A percentile compares a stretch with the other conserved stretches of the same genome.
Evolutionary conservation across 306 rosid species (phyloP).

Genomic region (Potentilla sterilis): DNA sequence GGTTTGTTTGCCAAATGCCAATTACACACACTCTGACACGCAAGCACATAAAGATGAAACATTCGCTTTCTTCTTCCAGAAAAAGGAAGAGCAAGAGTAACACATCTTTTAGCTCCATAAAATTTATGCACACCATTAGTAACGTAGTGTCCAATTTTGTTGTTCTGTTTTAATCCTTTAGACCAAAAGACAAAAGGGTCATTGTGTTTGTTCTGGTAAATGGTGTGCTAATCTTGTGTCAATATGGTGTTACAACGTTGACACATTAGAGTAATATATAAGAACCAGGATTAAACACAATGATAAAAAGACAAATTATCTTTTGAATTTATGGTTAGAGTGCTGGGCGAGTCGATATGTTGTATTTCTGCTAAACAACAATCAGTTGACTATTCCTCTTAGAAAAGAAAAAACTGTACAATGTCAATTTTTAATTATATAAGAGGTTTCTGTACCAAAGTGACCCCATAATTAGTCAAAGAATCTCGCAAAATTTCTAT

Average conservation of each 20-base stretch:
- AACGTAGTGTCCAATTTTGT: neutral
- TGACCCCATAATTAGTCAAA: constrained; percentile 4
- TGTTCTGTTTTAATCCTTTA: neutral
- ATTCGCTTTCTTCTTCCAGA: constrained; percentile 12
- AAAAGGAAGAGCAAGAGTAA: neutral
- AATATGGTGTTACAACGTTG: neutral
- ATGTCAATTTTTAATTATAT: neutral
- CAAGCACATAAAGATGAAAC: neutral
- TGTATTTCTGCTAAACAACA: no score
- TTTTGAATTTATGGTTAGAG: no score
- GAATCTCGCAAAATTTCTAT: neutral
- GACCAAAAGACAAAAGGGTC: neutral
- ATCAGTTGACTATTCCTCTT: no score
- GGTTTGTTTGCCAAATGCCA: constrained; percentile 10
- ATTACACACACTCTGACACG: neutral
- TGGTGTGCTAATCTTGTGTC: neutral
- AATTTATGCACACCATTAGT: neutral
- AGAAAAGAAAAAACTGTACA: no score
- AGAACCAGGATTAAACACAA: no score
- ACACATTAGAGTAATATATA: no score
- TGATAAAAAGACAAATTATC: no score
- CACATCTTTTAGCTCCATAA: neutral
- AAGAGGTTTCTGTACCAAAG: neutral
- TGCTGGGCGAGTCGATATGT: no score
- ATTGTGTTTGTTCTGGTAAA: neutral